Base-by-base conservation (phyloP, 345 rosid genomes). In the Corchorus capsularis region DNA sequence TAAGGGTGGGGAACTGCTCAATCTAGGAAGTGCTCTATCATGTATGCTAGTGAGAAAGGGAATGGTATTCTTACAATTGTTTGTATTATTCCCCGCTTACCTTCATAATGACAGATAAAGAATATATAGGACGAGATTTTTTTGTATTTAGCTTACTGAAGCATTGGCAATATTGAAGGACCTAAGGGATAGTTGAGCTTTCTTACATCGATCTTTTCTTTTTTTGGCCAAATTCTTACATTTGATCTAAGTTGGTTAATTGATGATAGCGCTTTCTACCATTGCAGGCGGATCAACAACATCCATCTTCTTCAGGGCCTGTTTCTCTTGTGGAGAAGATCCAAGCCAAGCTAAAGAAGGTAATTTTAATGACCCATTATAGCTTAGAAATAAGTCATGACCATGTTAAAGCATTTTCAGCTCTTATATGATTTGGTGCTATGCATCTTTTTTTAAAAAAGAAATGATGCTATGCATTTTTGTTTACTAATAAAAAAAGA, bases 241-340 rank as follows among this genome's bases (percentile, higher is more conserved):
- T n/a, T n/a, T 55, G 35, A 27, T 69, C 32, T 27, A 32, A 57
- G 32, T 59, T 69, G 50, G 34, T 61, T 13, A 71, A 72, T 69
- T 67, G 53, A 41, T n/a, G 27, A 75, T 7, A 17, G 50, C 62
- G 50, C 71, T 55, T 32, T 53, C 41, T 50, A 16, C 17, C 50
- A 14, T 85, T 68, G 74, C 86, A 96, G 99, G 87, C 78, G 83
- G 85, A 54, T 73, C 90, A 0, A 62, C 83, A 72, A 78, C 82
- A 73, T 83, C 92, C 41, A 78, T 88, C 65, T 78, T 87, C 79
- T 69, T 95, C 57, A 93, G 84, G 80, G 93, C 90, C 22, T 96
- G 95, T 76, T 89, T 96, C 78, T 88, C 95, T 81, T 96, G 99
- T 73, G 97, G 98, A 69, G 94, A 89, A 73, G 93, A 92, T 49